A percentile compares a stretch with the other conserved stretches of the same genome.
phyloP scores from a whole-genome alignment of 495 filamentous ascomycete species.

The Penicillium canariense region DNA sequence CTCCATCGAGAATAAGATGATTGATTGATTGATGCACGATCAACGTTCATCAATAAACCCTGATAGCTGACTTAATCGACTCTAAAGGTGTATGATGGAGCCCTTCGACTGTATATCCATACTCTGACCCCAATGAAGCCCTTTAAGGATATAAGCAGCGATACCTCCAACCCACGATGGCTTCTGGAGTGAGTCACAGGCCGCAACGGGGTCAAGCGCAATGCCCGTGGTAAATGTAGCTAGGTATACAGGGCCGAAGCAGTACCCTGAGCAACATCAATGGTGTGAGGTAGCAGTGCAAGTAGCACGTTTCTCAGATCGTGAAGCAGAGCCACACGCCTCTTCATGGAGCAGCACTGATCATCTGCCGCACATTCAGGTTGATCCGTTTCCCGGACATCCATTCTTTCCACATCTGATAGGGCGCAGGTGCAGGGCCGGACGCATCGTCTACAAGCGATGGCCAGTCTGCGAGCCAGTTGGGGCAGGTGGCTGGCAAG shows the following conservation, averaged over 20 bases:
- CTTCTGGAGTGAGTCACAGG: background rate
- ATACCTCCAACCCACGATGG: background rate
- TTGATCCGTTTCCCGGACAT: slow-evolving; percentile 84
- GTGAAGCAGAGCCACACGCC: background rate
- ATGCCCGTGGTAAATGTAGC: no score
- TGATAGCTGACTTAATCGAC: background rate
- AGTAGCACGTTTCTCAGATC: background rate
- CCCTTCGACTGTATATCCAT: background rate
- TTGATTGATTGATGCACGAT: background rate
- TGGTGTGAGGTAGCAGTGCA: background rate
- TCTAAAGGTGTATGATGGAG: background rate
- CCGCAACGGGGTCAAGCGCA: no score
- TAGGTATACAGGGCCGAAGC: background rate
- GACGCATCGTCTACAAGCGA: slow-evolving; percentile 32
- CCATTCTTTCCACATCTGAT: slow-evolving; percentile 74
- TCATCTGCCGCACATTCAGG: slow-evolving; percentile 90
- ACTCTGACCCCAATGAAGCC: background rate
- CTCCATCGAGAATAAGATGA: no score
- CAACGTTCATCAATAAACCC: background rate
- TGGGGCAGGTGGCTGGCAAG: slow-evolving; percentile 71
- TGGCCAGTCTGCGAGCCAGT: slow-evolving; percentile 74
- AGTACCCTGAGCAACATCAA: background rate
- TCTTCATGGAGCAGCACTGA: slow-evolving; percentile 10
- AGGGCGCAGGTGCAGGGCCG: slow-evolving; percentile 31
- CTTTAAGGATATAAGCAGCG: background rate